Evolutionary conservation across 257 asterid species (phyloP).

Genomic region (Solanum phureja): DNA sequence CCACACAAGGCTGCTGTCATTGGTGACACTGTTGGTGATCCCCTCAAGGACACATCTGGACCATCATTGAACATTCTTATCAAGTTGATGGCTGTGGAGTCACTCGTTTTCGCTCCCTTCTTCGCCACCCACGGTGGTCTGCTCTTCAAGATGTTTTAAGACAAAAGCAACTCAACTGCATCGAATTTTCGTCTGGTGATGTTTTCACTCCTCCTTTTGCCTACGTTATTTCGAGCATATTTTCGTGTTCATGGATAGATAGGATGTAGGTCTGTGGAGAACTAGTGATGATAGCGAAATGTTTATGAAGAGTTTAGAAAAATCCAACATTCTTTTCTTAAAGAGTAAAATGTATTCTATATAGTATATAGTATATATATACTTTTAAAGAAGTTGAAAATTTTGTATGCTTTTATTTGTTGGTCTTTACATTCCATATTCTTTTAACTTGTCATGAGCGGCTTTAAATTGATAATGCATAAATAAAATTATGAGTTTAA

Average conservation of each 20-base stretch:
- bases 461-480: background rate
- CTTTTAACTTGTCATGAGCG: background rate
- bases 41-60: conserved; percentile 55
- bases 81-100: conserved; percentile 56
- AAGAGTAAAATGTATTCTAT: background rate
- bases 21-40: conserved; percentile 57
- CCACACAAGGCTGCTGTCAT: conserved; percentile 56
- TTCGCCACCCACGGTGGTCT: conserved; percentile 60
- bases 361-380: background rate
- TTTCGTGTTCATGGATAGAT: background rate
- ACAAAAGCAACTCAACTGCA: background rate
- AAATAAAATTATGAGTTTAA: background rate
- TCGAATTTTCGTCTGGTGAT: background rate
- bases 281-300: background rate
- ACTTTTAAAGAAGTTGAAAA: background rate
- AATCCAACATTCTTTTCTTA: background rate
- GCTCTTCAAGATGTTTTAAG: conserved; percentile 28
- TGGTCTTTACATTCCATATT: background rate
- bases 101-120: conserved; percentile 53
- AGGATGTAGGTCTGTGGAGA: background rate
- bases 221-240: background rate
- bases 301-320: background rate
- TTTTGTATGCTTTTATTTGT: background rate
- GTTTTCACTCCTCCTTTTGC: background rate
- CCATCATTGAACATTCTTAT: conserved; percentile 50